These are phyloP conservation scores for Phialophora verrucosa DNA, from an alignment of 2,329 filamentous ascomycete species.

Conservation along the genomic window DNA sequence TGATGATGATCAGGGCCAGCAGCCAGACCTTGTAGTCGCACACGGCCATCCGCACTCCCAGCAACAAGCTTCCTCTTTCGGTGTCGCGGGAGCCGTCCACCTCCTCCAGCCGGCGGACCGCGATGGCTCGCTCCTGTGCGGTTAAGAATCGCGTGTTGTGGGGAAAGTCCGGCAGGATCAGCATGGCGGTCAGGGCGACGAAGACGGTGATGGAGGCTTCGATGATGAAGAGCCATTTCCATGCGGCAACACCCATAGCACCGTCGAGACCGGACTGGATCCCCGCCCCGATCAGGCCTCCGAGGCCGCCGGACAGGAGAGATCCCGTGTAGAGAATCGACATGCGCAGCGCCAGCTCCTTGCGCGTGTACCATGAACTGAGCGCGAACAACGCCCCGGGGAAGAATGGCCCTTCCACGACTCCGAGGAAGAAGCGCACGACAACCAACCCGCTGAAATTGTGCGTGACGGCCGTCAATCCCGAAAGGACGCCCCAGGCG, in stretches of 20 bases:
- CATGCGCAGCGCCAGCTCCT: constrained; percentile 31
- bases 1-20: constrained; percentile 37
- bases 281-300: constrained; percentile 37
- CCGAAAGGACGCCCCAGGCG: not conserved
- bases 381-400: constrained; percentile 68
- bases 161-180: constrained; percentile 52
- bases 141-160: constrained; percentile 44
- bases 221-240: constrained; percentile 55
- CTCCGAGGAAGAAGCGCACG: constrained; percentile 71
- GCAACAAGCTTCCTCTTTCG: constrained; percentile 1
- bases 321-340: constrained; percentile 60
- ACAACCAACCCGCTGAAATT: constrained; percentile 68
- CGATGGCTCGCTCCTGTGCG: constrained; percentile 47
- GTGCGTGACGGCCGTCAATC: constrained; percentile 43
- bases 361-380: constrained; percentile 69
- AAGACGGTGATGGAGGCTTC: constrained; percentile 58
- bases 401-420: constrained; percentile 72
- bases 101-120: constrained; percentile 43
- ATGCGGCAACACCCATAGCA: not conserved
- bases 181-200: constrained; percentile 48
- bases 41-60: constrained; percentile 30
- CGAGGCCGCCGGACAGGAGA: constrained; percentile 48
- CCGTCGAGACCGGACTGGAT: constrained; percentile 42
- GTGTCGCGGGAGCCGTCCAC: constrained; percentile 7
- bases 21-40: constrained; percentile 48